phyloP scores from a whole-genome alignment of 129 eudicot species.

The Flaveria trinervia region DNA sequence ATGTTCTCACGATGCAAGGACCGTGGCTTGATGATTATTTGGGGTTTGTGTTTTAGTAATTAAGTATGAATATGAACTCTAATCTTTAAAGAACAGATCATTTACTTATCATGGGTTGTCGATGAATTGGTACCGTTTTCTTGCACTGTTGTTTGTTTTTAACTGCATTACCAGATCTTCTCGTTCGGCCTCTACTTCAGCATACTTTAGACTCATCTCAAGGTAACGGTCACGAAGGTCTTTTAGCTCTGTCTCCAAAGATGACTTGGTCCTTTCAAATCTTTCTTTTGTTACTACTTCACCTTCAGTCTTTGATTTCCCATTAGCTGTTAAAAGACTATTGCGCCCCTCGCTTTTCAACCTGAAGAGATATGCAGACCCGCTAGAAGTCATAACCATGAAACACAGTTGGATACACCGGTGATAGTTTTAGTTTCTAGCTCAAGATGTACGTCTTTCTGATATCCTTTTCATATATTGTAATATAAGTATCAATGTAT shows the following conservation, averaged over 20 bases:
- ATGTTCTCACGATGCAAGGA: constrained; percentile 10
- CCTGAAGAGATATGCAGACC: constrained; percentile 28
- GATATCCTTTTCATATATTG: neutral
- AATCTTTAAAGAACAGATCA: constrained; percentile 14
- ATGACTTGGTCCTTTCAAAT: constrained; percentile 63
- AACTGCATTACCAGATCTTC: constrained; percentile 98
- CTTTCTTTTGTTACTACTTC: constrained; percentile 51
- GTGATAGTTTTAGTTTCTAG: neutral
- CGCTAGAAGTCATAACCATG: constrained; percentile 6
- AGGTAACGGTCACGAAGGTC: constrained; percentile 89
- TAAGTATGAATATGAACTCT: constrained; percentile 13
- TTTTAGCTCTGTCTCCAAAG: constrained; percentile 67
- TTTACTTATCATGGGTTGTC: constrained; percentile 31
- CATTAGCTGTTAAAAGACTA: constrained; percentile 34
- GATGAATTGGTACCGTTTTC: constrained; percentile 51
- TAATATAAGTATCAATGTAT: neutral
- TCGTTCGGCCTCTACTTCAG: constrained; percentile 86
- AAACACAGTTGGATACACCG: neutral
- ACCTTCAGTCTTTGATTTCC: constrained; percentile 41
- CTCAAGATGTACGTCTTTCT: constrained; percentile 2
- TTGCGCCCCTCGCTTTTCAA: constrained; percentile 45
- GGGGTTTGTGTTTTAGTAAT: neutral
- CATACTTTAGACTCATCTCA: constrained; percentile 92
- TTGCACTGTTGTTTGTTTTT: constrained; percentile 50
- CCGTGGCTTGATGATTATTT: constrained; percentile 19